Base-by-base conservation (phyloP, 2,329 filamentous ascomycete genomes). In the Furcasterigmium sp. region DNA sequence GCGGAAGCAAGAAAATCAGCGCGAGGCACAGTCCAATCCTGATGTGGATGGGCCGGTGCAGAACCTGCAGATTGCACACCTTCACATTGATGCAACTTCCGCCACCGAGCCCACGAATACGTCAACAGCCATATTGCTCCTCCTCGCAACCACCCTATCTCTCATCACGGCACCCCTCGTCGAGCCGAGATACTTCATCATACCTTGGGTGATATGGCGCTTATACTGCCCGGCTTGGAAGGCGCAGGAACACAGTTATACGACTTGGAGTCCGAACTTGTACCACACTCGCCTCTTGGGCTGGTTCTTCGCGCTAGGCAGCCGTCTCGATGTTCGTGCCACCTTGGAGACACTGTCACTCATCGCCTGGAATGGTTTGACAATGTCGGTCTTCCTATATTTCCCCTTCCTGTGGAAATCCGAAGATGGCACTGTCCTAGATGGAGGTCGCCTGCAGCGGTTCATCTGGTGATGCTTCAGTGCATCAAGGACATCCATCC, bases 161-260 rank as follows among this genome's bases (percentile, higher is more conserved):
- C 76, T 98, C 11, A 68, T 95, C 43, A 93, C 89, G 1, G 91
- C 93, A 0, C 91, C 93, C 0, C 76, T 98, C 1, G 91, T 98
- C 9, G 93, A 98, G 62, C 93, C 93, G 13, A 80, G 93, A 13
- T 98, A 98, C 64, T 95, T 95, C 62, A 94, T 98, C 58, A 74
- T 96, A 11, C 91, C 91, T 0, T 98, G 90, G 89, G 78, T 96
- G 8, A 82, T 96, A 55, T 97, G 91, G 88, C 78, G 93, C 1
- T 66, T 97, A 8, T 77, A 94, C 55, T 67, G 94, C 1, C 88
- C 88, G 1, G 62, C 72, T 41, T 69, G 67, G 67, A 38, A 39
- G 17, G 29, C 46, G 15, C 43, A 51, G 37, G 44, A 48, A 19
- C 40, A 44, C 29, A 19, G 21, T 2, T 8, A 32, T 25, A 39